Evolutionary conservation across 2,329 filamentous ascomycete genomes (phyloP).

Genomic region (Pseudogymnoascus sp.): DNA sequence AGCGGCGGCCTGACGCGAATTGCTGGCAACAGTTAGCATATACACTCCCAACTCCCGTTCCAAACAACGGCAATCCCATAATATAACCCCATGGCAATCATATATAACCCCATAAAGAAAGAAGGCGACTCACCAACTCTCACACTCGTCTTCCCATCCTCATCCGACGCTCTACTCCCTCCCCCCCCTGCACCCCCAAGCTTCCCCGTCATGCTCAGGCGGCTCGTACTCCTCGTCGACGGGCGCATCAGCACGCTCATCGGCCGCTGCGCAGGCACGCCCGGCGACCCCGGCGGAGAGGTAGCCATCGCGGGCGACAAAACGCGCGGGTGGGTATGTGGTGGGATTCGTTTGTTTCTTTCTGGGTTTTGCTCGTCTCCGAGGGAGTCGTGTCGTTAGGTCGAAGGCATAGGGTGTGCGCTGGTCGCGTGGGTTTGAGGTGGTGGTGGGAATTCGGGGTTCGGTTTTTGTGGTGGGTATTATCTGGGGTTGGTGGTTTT

Average conservation of each 20-base stretch:
- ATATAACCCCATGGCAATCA: not conserved
- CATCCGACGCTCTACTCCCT: constrained; percentile 78
- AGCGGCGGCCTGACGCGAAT: constrained; percentile 88
- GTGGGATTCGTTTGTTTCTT: constrained; percentile 18
- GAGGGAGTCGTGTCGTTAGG: not conserved
- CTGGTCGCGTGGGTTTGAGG: not conserved
- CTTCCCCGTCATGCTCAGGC: constrained; percentile 77
- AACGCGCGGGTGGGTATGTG: constrained; percentile 13
- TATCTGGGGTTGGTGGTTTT: not conserved
- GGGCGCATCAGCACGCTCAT: constrained; percentile 74
- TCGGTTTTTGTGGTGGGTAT: not conserved
- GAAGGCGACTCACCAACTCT: constrained; percentile 74
- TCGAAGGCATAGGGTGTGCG: not conserved
- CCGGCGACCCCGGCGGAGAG: constrained; percentile 63
- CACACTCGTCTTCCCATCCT: constrained; percentile 83
- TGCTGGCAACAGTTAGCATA: constrained; percentile 44
- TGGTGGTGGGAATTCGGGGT: not conserved
- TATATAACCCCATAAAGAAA: not conserved
- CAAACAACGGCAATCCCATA: constrained; percentile 9
- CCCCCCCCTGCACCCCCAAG: constrained; percentile 40
- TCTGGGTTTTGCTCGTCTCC: not conserved
- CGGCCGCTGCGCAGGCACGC: constrained; percentile 53
- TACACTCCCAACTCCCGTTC: constrained; percentile 2
- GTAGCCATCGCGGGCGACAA: constrained; percentile 45
- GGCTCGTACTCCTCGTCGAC: constrained; percentile 66